Base-by-base conservation (phyloP, 257 asterid genomes). In the Solanum commersonii region DNA sequence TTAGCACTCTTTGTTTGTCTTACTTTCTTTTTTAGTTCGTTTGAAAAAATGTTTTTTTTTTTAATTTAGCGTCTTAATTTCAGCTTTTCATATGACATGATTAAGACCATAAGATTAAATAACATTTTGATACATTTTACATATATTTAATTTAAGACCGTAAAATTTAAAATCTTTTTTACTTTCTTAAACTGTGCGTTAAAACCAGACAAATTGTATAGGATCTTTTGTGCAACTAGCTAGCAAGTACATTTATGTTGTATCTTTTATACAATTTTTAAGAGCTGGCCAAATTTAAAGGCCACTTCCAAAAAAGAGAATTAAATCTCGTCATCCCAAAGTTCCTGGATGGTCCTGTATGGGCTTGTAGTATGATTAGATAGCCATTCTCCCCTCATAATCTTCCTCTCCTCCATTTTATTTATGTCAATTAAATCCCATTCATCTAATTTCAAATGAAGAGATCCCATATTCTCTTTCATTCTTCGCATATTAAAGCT, bases 261-360 rank as follows among this genome's bases (percentile, higher is more conserved):
- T 22, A 76, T 77, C 13, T 27, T n/a, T 23, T 42, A 18, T 20
- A 78, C 40, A 46, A 25, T 0, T 40, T 18, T 34, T 34, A 11
- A 15, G 3, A 27, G 40, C 29, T 79, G 1, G 16, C 27, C 38
- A 79, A 15, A 81, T n/a, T 3, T 3, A n/a, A 2, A 7, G 37
- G 1, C 8, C 3, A 15, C 59, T 49, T 49, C 22, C 59, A 49
- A 15, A 49, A 15, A 49, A 13, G n/a, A n/a, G 0, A 79, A 49
- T 89, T 91, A 96, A 88, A 94, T 93, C 59, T 96, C 99, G 88
- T 89, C 95, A 79, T 96, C 99, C 98, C 99, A 96, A 78, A 96
- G 87, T 14, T 96, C 93, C 78, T 92, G 94, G 87, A 96, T 90
- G 86, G 92, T 95, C 86, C 88, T 93, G 87, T 94, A 96, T 35